Conservation (phyloP, 768 basidiomycete genomes). For the Serendipita vermifera region DNA sequence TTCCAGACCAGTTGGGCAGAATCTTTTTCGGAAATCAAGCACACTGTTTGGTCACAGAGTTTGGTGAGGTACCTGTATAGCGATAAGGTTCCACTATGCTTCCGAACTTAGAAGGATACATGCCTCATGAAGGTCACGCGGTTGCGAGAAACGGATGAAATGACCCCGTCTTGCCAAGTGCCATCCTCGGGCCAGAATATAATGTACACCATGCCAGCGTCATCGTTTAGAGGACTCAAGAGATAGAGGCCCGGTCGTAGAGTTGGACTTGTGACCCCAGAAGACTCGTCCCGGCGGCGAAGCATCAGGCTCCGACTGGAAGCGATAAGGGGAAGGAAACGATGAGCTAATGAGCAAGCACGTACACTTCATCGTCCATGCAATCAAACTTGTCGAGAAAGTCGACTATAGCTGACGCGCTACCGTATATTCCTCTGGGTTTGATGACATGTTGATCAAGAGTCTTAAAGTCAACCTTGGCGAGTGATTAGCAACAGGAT, state of each 20-base stretch:
- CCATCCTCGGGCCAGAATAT: constrained; percentile 50
- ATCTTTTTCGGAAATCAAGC: constrained; percentile 38
- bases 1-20: constrained; percentile 33
- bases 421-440: constrained; percentile 47
- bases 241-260: constrained; percentile 43
- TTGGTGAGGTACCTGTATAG: constrained; percentile 42
- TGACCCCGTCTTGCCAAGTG: constrained; percentile 43
- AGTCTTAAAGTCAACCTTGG: constrained; percentile 36
- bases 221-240: constrained; percentile 20
- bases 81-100: background rate
- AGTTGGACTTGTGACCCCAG: constrained; percentile 17
- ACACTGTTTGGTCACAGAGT: constrained; percentile 42
- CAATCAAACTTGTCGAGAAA: constrained; percentile 29
- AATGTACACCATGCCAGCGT: constrained; percentile 26
- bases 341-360: background rate
- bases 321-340: background rate
- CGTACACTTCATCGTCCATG: constrained; percentile 33
- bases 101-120: constrained; percentile 1
- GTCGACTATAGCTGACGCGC: constrained; percentile 35
- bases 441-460: constrained; percentile 36
- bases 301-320: constrained; percentile 18
- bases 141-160: constrained; percentile 35
- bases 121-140: constrained; percentile 52
- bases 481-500: no score
- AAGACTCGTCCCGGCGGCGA: constrained; percentile 15